Percentiles rank a stretch among this genome's conserved stretches.
phyloP scores from a whole-genome alignment of 257 asterid genomes.

The Solanum chmielewskii region DNA sequence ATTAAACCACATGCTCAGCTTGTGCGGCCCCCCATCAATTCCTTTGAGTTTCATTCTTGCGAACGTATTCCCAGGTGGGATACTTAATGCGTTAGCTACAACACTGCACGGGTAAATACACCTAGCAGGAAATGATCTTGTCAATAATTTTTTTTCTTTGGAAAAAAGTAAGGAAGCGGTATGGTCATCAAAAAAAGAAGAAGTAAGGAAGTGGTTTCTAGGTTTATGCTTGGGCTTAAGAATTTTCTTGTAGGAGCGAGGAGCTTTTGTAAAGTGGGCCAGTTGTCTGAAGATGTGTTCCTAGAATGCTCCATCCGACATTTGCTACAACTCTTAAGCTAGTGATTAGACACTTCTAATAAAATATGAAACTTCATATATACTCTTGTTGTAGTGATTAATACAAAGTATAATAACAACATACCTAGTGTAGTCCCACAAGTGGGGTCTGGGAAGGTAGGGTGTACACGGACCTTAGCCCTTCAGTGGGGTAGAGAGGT shows the following conservation, averaged over 20 bases:
- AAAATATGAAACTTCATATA: background rate
- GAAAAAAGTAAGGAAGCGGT: background rate
- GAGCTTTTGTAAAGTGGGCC: background rate
- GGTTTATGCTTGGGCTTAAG: background rate
- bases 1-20: no score
- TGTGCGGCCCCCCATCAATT: no score
- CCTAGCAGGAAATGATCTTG: background rate
- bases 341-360: background rate
- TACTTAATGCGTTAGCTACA: no score
- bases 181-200: background rate
- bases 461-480: background rate
- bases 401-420: background rate
- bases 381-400: background rate
- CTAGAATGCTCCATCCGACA: background rate
- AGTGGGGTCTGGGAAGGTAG: background rate
- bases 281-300: background rate
- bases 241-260: background rate
- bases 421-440: background rate
- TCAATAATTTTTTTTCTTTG: background rate
- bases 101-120: no score
- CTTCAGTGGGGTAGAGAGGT: background rate
- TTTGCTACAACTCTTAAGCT: background rate
- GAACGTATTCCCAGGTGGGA: no score
- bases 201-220: background rate
- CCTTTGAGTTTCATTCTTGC: no score